Conservation (phyloP, 2,329 filamentous ascomycete genomes). For the Pseudogymnoascus sp. region DNA sequence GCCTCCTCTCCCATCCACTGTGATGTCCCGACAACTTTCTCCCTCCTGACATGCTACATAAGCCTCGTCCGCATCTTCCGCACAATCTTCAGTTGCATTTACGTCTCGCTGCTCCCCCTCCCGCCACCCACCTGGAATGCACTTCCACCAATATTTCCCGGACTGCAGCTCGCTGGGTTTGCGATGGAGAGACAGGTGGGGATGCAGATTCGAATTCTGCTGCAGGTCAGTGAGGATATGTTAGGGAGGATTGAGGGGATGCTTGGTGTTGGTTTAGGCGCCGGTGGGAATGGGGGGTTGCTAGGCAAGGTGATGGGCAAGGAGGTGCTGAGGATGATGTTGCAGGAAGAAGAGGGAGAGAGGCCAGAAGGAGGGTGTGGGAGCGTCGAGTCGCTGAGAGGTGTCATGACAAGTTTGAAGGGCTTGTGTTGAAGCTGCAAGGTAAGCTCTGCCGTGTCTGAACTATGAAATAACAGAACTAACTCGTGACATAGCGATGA, state of each 20-base stretch:
- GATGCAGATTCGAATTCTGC: not conserved
- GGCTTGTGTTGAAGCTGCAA: not conserved
- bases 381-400: not conserved
- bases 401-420: not conserved
- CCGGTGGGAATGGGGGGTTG: not conserved
- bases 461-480: not conserved
- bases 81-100: not conserved
- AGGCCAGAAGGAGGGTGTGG: not conserved
- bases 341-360: constrained; percentile 1
- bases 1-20: not conserved
- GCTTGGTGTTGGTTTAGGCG: not conserved
- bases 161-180: not conserved
- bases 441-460: not conserved
- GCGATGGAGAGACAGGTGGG: not conserved
- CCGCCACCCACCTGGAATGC: not conserved
- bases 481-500: constrained; percentile 25
- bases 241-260: not conserved
- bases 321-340: not conserved
- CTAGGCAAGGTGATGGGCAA: not conserved
- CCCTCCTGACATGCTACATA: not conserved
- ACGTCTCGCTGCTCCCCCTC: not conserved
- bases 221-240: not conserved
- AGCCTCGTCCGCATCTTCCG: constrained; percentile 5
- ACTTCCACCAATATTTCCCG: not conserved
- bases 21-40: not conserved